phyloP scores from a whole-genome alignment of 495 filamentous ascomycete species.

The Sordaria brevicollis region DNA sequence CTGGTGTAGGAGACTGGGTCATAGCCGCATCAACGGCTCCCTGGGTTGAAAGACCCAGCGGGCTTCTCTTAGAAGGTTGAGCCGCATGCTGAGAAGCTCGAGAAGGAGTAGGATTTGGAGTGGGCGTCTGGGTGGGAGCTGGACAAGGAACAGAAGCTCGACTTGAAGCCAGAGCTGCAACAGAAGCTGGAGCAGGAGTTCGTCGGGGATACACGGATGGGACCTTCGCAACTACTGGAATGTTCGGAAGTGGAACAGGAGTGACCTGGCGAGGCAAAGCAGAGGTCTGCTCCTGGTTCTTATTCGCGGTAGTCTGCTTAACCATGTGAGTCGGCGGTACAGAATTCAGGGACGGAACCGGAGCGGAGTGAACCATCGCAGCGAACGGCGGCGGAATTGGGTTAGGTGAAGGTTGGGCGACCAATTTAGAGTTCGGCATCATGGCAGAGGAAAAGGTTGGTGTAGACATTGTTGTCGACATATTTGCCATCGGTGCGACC shows the following conservation, averaged over 20 bases:
- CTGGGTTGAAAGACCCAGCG: background rate
- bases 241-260: background rate
- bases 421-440: background rate
- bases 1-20: background rate
- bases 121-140: background rate
- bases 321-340: background rate
- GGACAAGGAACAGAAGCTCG: background rate
- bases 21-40: background rate
- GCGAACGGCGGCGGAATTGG: background rate
- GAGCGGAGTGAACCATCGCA: background rate
- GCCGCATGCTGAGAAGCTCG: background rate
- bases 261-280: background rate
- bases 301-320: background rate
- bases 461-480: background rate
- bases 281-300: background rate
- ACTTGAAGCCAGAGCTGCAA: background rate
- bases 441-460: background rate
- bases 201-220: background rate
- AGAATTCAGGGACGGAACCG: background rate
- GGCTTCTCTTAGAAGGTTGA: background rate
- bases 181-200: background rate
- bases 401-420: background rate
- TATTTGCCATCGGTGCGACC: background rate
- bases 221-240: background rate
- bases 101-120: background rate